Evolutionary conservation across 805 yeast genomes (phyloP), one percentile per base, ranked within the genome.

Genomic region (Kluyveromyces nonfermentans): DNA sequence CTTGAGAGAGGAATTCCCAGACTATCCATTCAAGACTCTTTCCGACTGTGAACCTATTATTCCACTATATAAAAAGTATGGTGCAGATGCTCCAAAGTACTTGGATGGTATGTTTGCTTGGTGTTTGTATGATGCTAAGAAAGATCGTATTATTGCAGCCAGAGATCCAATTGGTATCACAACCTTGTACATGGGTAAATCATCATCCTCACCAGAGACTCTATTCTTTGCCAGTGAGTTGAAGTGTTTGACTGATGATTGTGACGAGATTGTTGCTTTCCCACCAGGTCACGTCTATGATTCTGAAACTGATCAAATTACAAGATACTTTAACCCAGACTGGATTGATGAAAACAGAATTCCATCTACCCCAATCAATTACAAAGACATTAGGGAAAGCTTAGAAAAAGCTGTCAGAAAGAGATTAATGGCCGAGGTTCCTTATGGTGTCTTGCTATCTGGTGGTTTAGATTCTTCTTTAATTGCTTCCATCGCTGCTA

Each of bases 351-450:
- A 75, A 53, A 50, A 71, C 42, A 73, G 73, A 62, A 74, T 85
- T 50, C 96, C 98, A 54, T 65, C 82, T 35, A 74, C 75, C 47
- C 86, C 81, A 36, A 85, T 83, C 37, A 95, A 90, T 64, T 78
- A 72, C 62, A 77, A 64, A 58, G 55, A 69, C 47, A 76, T 93
- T 49, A 82, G 96, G 67, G 83, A 81, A 58, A 66, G 85, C 40
- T 76, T 93, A 63, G 98, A 93, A 68, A 71, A 83, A 70, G 88
- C 98, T 40, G 99, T 93, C 44, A 84, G 98, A 75, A 93, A 93
- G 85, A 84, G 98, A 76, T 77, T 93, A 60, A 93, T 93, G 99
- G 93, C 97, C 45, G 99, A 93, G 73, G 99, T 93, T 49, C 97
- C 99, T 45, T 93, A 86, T 67, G 99, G 99, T 72, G 99, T 93